Evolutionary conservation across 768 basidiomycete species (phyloP), one percentile per base, ranked within the genome.

Genomic region (Termitomyces sp.): DNA sequence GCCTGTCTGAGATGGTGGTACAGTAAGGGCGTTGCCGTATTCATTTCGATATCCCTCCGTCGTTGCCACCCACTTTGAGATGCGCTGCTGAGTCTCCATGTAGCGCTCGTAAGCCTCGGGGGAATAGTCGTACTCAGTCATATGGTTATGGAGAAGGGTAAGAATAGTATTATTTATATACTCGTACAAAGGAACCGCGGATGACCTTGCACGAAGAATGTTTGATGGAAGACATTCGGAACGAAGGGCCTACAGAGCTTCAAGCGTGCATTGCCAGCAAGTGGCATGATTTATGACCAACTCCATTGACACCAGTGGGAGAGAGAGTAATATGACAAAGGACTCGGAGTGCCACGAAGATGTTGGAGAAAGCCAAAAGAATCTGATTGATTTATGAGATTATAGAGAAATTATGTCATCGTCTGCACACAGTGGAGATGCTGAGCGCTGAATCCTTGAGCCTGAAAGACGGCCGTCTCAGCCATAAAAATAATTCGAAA

Each of bases 101-200:
- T 75, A 70, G 3, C 70, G 75, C 51, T 79, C 73, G 62, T 75
- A 75, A 12, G 78, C 77, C 57, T 75, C 79, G 18, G 77, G 77
- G 37, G 77, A 79, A 63, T 73, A 79, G 69, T 79, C 77, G 70
- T 80, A 79, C 62, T 79, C 77, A 8, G 77, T 79, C 77, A 79
- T 79, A 39, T n/a, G 26, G 51, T 20, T 42, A n/a, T 12, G 52
- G 26, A 16, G n/a, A n/a, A n/a, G 22, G 33, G 15, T n/a, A 20
- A 44, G 47, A 20, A 22, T 3, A 16, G 5, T 24, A 15, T 29
- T 41, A 60, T 60, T 60, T 60, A 60, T 60, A 60, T 60, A 48
- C 34, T 26, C 12, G n/a, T 7, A 44, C 49, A 42, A 51, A 44
- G 55, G 29, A 52, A 26, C n/a, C 33, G 13, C 24, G 39, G 37